Base-by-base conservation (phyloP, 192 early-diverging fungal species). In the Coemansia sp. region DNA sequence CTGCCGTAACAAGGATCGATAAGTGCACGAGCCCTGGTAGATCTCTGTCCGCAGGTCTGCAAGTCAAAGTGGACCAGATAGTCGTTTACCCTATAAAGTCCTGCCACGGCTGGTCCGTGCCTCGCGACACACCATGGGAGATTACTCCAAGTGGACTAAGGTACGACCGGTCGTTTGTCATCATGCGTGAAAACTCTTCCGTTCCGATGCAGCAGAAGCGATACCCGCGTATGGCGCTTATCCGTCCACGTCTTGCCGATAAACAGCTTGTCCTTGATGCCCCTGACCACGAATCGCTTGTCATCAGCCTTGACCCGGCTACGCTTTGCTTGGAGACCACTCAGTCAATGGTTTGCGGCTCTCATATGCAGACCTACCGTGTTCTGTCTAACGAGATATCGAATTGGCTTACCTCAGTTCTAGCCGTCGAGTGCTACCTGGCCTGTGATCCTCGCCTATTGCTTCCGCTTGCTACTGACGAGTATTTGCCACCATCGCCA, bases 81-180 rank as follows among this genome's bases (percentile, higher is more conserved):
- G 48, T 81, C 9, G 60, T 90, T n/a, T 91, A 86, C 50, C 94
- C 94, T 0, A 85, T 95, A 65, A 95, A 95, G 74, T 92, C 92
- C 31, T 95, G 94, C 67, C 88, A 89, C 79, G 80, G 80, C 64
- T 72, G 84, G 75, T 29, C 21, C 7, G 75, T 82, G 29, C 72
- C 80, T 21, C 15, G 46, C 8, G 45, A 58, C 25, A 63, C 37
- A 58, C 29, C 69, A 1, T 82, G 80, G 80, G 69, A 69, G 62
- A 51, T 82, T 15, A 82, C 80, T 3, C 69, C 37, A 21, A 58
- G 64, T 63, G 80, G 80, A 29, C 72, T 82, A 6, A 41, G 15
- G 31, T 77, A 69, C 21, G 80, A 82, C 59, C 68, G 80, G 23
- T 67, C 69, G 19, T 82, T 82, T 63, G 64, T 82, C 8, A 44